Base-by-base conservation (phyloP, 208 protist genomes). In the Entamoeba moshkovskii region DNA sequence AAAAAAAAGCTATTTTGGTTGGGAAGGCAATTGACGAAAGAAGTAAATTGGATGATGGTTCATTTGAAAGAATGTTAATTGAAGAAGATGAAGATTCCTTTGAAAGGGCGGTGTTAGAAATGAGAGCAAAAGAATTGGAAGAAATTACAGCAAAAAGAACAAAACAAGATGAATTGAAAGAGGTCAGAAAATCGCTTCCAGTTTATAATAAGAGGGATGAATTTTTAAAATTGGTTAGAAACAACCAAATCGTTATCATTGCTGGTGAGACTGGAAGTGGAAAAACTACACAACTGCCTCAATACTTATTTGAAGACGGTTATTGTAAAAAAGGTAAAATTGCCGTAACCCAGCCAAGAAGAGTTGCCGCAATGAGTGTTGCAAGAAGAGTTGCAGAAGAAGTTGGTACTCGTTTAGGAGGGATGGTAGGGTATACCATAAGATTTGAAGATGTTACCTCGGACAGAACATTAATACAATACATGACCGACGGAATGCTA, bases 331-430 rank as follows among this genome's bases (percentile, higher is more conserved):
- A 92, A 91, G 95, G 95, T 3, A 94, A 91, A 93, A 97, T 98
- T 73, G 96, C 96, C 22, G 97, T 96, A 92, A 99, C 99, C 15
- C 99, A 99, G 95, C 99, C 99, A 42, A 96, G 99, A 22, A 97
- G 99, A 91, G 98, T 99, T 91, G 99, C 99, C 13, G 99, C 99
- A 13, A 98, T 99, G 91, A 98, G 97, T 52, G 98, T 99, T 38
- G 98, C 99, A 33, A 96, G 97, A 94, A 97, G 99, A 92, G 99
- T 99, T 18, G 92, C 94, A 38, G 97, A 98, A 93, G 98, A 99
- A 93, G 96, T 98, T 94, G 96, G 95, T 5, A 91, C 93, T 25
- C 46, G 94, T 11, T 95, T 99, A 1, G 98, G 98, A 42, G 38
- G 94, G 0, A 46, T 96, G 48, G 97, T 97, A 47, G 97, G 97